These are phyloP conservation scores for Komagataella kurtzmanii DNA, from an alignment of 805 yeast genomes.

Conservation along the genomic window DNA sequence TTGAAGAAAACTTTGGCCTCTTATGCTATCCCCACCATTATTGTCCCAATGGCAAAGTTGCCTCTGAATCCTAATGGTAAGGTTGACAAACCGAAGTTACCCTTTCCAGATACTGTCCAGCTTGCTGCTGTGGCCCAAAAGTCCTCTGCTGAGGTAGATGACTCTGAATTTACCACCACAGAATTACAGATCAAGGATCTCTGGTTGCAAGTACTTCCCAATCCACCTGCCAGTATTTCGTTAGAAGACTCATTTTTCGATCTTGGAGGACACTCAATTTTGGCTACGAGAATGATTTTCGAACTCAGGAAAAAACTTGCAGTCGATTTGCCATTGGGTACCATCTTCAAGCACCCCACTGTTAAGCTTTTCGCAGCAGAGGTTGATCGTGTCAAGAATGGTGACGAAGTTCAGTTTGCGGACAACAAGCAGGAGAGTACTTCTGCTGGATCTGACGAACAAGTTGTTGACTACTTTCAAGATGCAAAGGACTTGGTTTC, in stretches of 20 bases:
- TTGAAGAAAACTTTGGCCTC: slow-evolving; percentile 82
- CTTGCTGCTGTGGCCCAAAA: slow-evolving; percentile 59
- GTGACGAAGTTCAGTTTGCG: slow-evolving; percentile 29
- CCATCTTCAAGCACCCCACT: slow-evolving; percentile 83
- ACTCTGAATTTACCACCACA: slow-evolving; percentile 41
- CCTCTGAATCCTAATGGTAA: slow-evolving; percentile 98
- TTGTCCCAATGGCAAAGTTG: slow-evolving; percentile 74
- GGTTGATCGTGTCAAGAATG: slow-evolving; percentile 42
- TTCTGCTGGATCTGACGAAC: slow-evolving; percentile 11
- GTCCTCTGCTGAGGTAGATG: slow-evolving; percentile 26
- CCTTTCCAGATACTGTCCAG: slow-evolving; percentile 87
- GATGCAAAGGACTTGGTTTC: slow-evolving; percentile 53
- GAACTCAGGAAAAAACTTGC: slow-evolving; percentile 68
- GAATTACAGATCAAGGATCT: slow-evolving; percentile 65
- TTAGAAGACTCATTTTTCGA: slow-evolving; percentile 89
- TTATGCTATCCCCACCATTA: slow-evolving; percentile 85
- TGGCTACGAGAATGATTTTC: slow-evolving; percentile 95
- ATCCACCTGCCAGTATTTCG: slow-evolving; percentile 62
- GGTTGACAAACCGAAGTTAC: slow-evolving; percentile 92
- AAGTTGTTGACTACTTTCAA: slow-evolving; percentile 37
- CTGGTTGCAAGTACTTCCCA: slow-evolving; percentile 81
- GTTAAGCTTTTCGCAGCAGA: slow-evolving; percentile 65
- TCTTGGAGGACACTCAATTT: slow-evolving; percentile 93
- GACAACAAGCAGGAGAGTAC: slow-evolving; percentile 18
- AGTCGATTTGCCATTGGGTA: slow-evolving; percentile 79